Evolutionary conservation across 441 rosid species (phyloP), one percentile per base, ranked within the genome.

Genomic region (Gossypium schwendimanii): DNA sequence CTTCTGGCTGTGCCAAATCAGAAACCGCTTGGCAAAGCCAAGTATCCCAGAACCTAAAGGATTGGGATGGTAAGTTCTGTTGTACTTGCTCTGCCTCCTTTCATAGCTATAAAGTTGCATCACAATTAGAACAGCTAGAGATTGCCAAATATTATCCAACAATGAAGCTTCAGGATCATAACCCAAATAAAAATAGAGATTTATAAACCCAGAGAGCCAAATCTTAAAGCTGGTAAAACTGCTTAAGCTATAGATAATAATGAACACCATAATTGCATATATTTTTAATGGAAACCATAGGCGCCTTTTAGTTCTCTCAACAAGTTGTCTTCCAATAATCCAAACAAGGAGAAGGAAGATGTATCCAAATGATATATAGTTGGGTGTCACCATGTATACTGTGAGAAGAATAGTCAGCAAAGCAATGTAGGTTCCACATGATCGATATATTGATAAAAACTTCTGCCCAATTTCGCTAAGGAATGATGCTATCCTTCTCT

Each of bases 101-200:
- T 96, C 99, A 41, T 96, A 96, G 84, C 99, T 93, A 76, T 92
- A 96, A 84, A 93, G 96, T 87, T 96, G 98, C 99, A 96, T 96
- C 82, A 92, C 98, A 70, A 92, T 82, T 85, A 96, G 81, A 71
- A 93, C 92, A 66, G 99, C 98, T 54, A 96, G 85, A 78, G 99
- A 91, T 73, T 96, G 94, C 98, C 99, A 89, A 77, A 94, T 88
- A 81, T 93, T 96, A 84, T 83, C 81, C 84, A 91, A 79, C 77
- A 92, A 78, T 63, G 95, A 89, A 76, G 91, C 97, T 78, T 88
- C 77, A 55, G 90, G 75, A 72, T 88, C 69, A 83, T 87, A 96
- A 64, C 97, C 99, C 80, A 96, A 76, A 77, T 88, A 91, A 81
- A 93, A 87, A 65, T 84, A 61, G 12, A 96, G 86, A 86, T 93